Base-by-base conservation (phyloP, 345 rosid species). In the Hypericum androsaemum region DNA sequence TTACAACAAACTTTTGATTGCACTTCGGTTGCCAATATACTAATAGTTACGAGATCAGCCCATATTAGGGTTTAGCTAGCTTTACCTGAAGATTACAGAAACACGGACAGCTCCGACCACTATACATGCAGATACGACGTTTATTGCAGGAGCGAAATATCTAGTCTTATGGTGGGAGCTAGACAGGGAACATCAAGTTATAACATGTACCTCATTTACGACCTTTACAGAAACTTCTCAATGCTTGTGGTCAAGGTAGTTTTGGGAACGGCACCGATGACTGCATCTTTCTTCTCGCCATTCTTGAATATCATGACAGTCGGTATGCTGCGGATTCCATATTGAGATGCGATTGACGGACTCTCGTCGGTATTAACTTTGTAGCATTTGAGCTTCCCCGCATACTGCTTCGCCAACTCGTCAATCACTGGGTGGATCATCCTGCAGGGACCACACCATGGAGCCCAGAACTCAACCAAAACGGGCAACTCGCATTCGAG, bases 391-490 rank as follows among this genome's bases (percentile, higher is more conserved):
- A 84, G 72, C 73, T 79, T 84, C 50, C 89, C 94, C 0, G 75
- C 66, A 57, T 77, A 81, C 7, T 84, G 76, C 22, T 56, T 67
- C 5, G 94, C 63, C 5, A 84, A 66, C 45, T 84, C 86, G 47
- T 69, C 78, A 13, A 84, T 69, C 8, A 74, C 39, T 2, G 89
- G 94, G 64, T 68, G 78, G 39, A 84, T 79, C 79, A 84, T 70
- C 47, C 82, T 76, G 72, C 94, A 84, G 2, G 94, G 94, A 7
- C 94, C 94, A 38, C 94, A 84, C 88, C 94, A 84, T 0, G 94
- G 89, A 12, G 89, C 94, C 88, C 86, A 81, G 53, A 84, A 77
- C 13, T 81, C 89, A 37, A 84, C 84, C 43, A 84, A 16, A 6
- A 84, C 89, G 0, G 94, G 82, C 2, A 54, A 39, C 37, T 76